Evolutionary conservation across 495 filamentous ascomycete genomes (phyloP).

Genomic region (Aspergillus carlsbadensis): DNA sequence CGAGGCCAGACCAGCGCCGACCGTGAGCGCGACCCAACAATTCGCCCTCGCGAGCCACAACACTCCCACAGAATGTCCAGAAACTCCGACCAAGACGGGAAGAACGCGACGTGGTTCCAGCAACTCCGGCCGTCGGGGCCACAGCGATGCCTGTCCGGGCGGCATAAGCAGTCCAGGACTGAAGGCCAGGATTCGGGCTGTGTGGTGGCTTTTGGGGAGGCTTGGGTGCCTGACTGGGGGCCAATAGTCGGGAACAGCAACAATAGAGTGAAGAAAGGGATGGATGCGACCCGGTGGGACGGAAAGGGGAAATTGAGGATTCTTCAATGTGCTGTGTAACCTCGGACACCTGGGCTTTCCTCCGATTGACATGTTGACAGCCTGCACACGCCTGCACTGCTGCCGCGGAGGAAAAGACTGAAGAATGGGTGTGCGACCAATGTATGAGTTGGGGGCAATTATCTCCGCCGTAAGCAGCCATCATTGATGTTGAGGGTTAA

Average conservation of each 20-base stretch:
- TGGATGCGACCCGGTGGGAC: background rate
- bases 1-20: no score
- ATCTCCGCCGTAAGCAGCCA: no score
- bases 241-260: background rate
- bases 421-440: no score
- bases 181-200: background rate
- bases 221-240: background rate
- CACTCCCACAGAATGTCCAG: no score
- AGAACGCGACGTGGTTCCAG: background rate
- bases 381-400: no score
- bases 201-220: background rate
- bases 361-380: background rate
- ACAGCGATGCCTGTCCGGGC: background rate
- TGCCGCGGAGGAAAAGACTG: no score
- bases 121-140: background rate
- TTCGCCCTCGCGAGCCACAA: no score
- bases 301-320: background rate
- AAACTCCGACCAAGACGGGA: background rate
- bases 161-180: background rate
- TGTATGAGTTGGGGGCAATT: no score
- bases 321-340: background rate
- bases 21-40: background rate
- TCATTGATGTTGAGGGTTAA: no score
- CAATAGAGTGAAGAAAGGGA: background rate
- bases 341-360: background rate